A percentile compares a stretch with the other conserved stretches of the same genome.
Evolutionary conservation across 2,329 filamentous ascomycete species (phyloP).

Genomic region (Onygenales sp.): DNA sequence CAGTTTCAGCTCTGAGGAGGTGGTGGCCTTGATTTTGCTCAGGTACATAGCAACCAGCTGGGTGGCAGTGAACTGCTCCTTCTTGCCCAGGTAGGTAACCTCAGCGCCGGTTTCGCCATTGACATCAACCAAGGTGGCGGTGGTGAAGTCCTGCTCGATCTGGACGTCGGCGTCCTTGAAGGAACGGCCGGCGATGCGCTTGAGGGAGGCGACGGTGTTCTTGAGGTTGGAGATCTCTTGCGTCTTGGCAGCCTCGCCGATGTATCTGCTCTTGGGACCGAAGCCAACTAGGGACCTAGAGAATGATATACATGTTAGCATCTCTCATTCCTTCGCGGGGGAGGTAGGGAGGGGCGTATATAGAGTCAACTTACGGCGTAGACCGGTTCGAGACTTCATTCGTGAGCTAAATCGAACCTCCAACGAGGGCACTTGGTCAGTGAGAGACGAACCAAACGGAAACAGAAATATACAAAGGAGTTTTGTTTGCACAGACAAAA

Average conservation of each 20-base stretch:
- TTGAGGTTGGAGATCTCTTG: constrained; percentile 99
- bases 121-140: constrained; percentile 76
- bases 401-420: constrained; percentile 59
- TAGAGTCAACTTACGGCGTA: constrained; percentile 69
- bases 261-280: constrained; percentile 83
- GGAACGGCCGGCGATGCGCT: constrained; percentile 80
- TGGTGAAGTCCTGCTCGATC: constrained; percentile 85
- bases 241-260: constrained; percentile 93
- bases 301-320: background rate
- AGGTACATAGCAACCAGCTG: constrained; percentile 94
- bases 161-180: constrained; percentile 86
- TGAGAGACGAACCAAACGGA: constrained; percentile 11
- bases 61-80: constrained; percentile 87
- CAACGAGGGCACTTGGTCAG: constrained; percentile 17
- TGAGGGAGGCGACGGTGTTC: constrained; percentile 90
- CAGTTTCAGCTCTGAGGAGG: constrained; percentile 76
- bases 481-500: background rate
- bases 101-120: constrained; percentile 92
- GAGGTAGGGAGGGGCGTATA: constrained; percentile 1
- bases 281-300: constrained; percentile 85
- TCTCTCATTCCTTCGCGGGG: background rate
- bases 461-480: constrained; percentile 7
- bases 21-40: constrained; percentile 85
- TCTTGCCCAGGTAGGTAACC: constrained; percentile 87
- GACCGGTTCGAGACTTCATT: constrained; percentile 99